Base-by-base conservation (phyloP, 495 filamentous ascomycete species). In the Cenococcum geophilum region DNA sequence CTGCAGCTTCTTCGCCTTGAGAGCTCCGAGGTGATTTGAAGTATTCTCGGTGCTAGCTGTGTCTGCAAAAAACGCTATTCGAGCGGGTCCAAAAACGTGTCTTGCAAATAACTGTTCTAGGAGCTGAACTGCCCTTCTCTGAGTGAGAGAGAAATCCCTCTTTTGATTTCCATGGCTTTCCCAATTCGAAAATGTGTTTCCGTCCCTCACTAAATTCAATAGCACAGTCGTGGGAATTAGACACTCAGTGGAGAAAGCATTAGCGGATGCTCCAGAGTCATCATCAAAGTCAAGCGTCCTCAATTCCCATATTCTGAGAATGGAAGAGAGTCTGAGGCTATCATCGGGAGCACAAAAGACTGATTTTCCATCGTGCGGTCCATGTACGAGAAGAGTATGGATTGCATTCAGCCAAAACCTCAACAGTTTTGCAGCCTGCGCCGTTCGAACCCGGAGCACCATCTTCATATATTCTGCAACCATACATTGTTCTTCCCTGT, bases 31-130 rank as follows among this genome's bases (percentile, higher is more conserved):
- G n/a, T 18, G 11, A 11, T 49, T 34, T 55, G 34, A 5, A 40
- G 32, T 9, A 10, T 9, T 37, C 4, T n/a, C 53, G n/a, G 25
- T n/a, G n/a, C 8, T 10, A 59, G 37, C 25, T 0, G 25, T 25
- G 14, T 27, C 35, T 9, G 71, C n/a, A 60, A 75, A 67, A 70
- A 79, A 71, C 2, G 76, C 74, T 4, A 77, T 71, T 53, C 83
- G 83, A 34, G 84, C 81, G 4, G 89, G 89, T 1, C 86, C 73
- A 20, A 95, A 77, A 34, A 95, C 76, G 74, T 90, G 85, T 27
- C 80, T 78, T n/a, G 82, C 80, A 55, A 91, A 68, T 20, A 91
- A 76, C 1, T 79, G 78, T 59, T 89, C 84, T 4, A 95, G 68
- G 9, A 50, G 76, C 67, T 53, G 64, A 55, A 34, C 65, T 40